Evolutionary conservation across 768 basidiomycete species (phyloP), one percentile per base, ranked within the genome.

Genomic region (Mycena floridula): DNA sequence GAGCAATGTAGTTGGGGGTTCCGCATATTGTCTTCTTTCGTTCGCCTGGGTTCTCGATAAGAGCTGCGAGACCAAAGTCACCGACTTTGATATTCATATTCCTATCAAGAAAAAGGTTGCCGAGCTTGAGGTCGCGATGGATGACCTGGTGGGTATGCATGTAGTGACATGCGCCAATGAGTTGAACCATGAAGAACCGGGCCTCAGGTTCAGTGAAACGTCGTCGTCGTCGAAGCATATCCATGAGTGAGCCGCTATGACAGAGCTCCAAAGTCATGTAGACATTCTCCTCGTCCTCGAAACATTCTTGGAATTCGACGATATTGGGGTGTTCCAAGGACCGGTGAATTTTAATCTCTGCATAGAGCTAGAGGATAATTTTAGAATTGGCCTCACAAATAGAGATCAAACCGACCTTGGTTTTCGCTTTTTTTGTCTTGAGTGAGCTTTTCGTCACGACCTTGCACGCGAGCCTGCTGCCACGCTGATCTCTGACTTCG

Each of bases 21-120:
- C 95, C 95, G 53, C 96, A 97, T 38, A 98, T 96, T 0, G 95
- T 99, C 80, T 97, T 97, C 76, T 98, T 96, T 58, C 95, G 70
- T 63, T 98, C 95, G 0, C 95, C 95, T 9, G 89, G 89, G 59
- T 81, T 94, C 68, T 97, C 94, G 39, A 98, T 95, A 39, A 99
- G 76, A 2, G 95, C 96, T 0, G 96, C 95, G 18, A 99, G 73
- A 8, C 95, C 95, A 66, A 99, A 96, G 67, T 99, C 95, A 18
- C 92, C 95, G 16, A 98, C 92, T 59, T 96, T 91, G 60, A 97
- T 74, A 59, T 96, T 91, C 93, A 97, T 94, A 56, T 87, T 78
- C 39, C 65, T 63, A 59, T 96, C 93, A 27, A 98, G 75, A 64
- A 97, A 93, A 35, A 98, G 72, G 65, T 98, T 97, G 13, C 94